Evolutionary conservation across 2,329 filamentous ascomycete genomes (phyloP), one percentile per base, ranked within the genome.

Genomic region (Tolypocladium ophioglossoides): DNA sequence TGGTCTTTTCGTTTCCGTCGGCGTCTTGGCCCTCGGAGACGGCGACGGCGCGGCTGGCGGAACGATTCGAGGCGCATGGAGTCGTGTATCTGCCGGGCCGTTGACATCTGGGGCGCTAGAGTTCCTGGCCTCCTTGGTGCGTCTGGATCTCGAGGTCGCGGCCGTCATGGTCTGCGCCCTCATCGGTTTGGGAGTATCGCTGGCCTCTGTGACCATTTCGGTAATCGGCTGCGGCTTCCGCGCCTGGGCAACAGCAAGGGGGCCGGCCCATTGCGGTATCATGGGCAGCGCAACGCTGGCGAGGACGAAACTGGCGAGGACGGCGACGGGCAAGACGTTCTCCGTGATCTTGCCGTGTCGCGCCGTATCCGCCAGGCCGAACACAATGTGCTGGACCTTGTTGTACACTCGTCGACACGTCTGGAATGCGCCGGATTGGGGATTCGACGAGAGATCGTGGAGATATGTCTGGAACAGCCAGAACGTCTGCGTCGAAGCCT

Each of bases 381-480:
- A 94, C 30, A 94, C 88, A 62, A 94, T 89, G 69, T 89, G 84
- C 70, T 94, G 89, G 40, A 94, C 87, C 70, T 89, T 90, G 72
- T 94, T 94, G 74, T 91, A 92, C 61, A 94, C 84, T 64, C 89
- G 78, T 56, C 87, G 82, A 66, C 89, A 92, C 51, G 87, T 92
- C 72, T 88, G 85, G 72, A 94, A 94, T 51, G 86, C 79, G 63
- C 85, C 82, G 57, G 86, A 85, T 66, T 87, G 85, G 2, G 89
- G 89, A 55, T 86, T 87, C 64, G 79, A 75, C 54, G 87, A 81
- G 58, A 94, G 82, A 67, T 94, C 89, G 74, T 89, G 86, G 34
- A 94, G 81, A 66, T 94, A 91, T 5, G 87, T 92, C 72, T 94
- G 89, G 70, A 94, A 91, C 52, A 94, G 79, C 89, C 89, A 94